Percentiles rank a stretch among this genome's conserved stretches.
Evolutionary conservation across 257 asterid genomes (phyloP).

Genomic region (Schizonepeta tenuifolia): DNA sequence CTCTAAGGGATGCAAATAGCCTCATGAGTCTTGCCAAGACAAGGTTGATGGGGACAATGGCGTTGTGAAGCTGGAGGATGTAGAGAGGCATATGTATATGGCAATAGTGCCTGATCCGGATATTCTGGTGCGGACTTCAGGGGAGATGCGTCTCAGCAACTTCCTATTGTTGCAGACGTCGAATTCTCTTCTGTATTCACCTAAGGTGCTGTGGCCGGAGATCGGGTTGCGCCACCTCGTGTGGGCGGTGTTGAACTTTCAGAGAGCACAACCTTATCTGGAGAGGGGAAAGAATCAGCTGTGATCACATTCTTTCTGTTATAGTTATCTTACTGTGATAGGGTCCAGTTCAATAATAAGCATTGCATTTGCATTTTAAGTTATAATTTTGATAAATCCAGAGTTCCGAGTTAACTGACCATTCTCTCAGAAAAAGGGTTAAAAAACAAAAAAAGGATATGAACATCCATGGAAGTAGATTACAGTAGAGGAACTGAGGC

Average conservation of each 20-base stretch:
- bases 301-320: constrained; percentile 3
- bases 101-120: constrained; percentile 75
- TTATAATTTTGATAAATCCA: background rate
- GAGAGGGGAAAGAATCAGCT: constrained; percentile 55
- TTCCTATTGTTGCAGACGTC: constrained; percentile 80
- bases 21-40: constrained; percentile 49
- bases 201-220: constrained; percentile 77
- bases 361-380: constrained; percentile 2
- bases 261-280: constrained; percentile 47
- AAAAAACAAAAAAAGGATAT: too few relatives aligned
- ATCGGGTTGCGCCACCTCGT: constrained; percentile 69
- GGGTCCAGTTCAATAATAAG: constrained; percentile 13
- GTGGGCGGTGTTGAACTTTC: constrained; percentile 73
- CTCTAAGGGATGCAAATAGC: too few relatives aligned
- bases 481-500: constrained; percentile 18
- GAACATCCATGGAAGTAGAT: constrained; percentile 15
- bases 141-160: constrained; percentile 58
- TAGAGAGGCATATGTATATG: constrained; percentile 74
- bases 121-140: constrained; percentile 62
- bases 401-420: background rate
- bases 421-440: background rate
- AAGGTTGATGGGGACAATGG: constrained; percentile 32
- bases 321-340: background rate
- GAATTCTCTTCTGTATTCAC: constrained; percentile 58
- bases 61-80: constrained; percentile 37